phyloP scores from a whole-genome alignment of 345 rosid genomes.

The Mercurialis annua region DNA sequence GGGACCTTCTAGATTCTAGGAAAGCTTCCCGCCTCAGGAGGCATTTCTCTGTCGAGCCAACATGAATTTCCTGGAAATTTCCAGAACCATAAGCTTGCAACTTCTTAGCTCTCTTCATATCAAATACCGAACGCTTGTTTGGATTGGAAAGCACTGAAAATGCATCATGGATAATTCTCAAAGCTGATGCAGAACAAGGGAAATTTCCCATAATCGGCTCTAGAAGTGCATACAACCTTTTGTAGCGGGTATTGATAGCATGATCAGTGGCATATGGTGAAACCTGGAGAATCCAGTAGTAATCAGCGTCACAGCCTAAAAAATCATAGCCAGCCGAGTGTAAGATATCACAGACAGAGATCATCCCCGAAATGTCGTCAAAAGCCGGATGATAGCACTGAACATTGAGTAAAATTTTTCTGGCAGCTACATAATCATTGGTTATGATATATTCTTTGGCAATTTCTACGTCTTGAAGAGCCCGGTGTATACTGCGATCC shows the following conservation, averaged over 20 bases:
- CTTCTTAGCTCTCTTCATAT: not conserved
- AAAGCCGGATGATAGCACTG: not conserved
- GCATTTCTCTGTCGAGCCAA: not conserved
- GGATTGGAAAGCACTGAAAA: constrained; percentile 1
- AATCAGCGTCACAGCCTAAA: not conserved
- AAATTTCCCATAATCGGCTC: constrained; percentile 7
- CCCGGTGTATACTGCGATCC: not conserved
- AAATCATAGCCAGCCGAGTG: not conserved
- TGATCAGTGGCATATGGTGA: not conserved
- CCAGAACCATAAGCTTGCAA: constrained; percentile 4
- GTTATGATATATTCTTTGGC: not conserved
- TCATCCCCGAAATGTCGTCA: constrained; percentile 4
- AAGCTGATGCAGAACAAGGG: constrained; percentile 10
- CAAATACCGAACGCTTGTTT: not conserved
- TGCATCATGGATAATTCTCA: constrained; percentile 10
- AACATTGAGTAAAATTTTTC: not conserved
- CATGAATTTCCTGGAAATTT: not conserved
- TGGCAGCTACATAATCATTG: constrained; percentile 2
- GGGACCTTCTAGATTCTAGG: not conserved
- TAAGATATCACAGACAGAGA: constrained; percentile 9
- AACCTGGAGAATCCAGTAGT: constrained; percentile 6
- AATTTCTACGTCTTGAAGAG: not conserved
- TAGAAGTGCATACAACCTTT: not conserved
- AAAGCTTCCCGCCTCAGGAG: not conserved
- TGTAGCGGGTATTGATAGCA: not conserved